phyloP scores from a whole-genome alignment of 1,284 basidiomycete species.

The Sanguinoderma infundibulare region DNA sequence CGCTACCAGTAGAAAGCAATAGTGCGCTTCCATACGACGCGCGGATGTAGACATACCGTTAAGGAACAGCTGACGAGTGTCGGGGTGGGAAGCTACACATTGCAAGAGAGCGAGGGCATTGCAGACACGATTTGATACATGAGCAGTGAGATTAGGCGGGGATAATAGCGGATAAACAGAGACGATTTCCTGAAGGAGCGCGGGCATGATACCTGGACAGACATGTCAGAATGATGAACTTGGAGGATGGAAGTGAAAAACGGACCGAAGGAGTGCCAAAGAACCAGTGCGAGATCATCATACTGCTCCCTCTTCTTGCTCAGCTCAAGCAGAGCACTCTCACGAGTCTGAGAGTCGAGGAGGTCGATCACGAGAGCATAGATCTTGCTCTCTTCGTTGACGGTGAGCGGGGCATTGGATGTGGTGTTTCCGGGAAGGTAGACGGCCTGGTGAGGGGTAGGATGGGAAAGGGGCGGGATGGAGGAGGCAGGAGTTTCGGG shows the following conservation, averaged over 20 bases:
- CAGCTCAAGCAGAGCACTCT: conserved; percentile 90
- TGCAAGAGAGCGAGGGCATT: conserved; percentile 97
- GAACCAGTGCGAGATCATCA: conserved; percentile 95
- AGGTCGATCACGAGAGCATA: conserved; percentile 84
- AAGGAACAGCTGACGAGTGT: conserved; percentile 91
- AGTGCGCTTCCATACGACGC: neutral
- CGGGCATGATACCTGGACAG: conserved; percentile 92
- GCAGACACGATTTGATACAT: conserved; percentile 99
- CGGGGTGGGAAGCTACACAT: conserved; percentile 96
- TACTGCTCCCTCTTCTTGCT: conserved; percentile 99
- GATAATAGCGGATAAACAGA: conserved; percentile 97
- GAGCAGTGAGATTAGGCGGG: conserved; percentile 95
- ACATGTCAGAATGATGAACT: neutral
- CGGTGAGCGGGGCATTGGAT: conserved; percentile 35
- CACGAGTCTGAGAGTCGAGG: conserved; percentile 81
- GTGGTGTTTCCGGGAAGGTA: conserved; percentile 38
- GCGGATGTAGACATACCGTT: conserved; percentile 60
- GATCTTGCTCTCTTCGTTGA: conserved; percentile 80
- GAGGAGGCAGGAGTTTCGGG: conserved; percentile 39
- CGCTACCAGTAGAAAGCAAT: neutral
- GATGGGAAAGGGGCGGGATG: conserved; percentile 46
- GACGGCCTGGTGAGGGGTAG: conserved; percentile 55
- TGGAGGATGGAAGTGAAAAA: conserved; percentile 15
- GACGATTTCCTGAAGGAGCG: conserved; percentile 96
- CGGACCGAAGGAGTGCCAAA: conserved; percentile 99